phyloP scores from a whole-genome alignment of 2,329 filamentous ascomycete genomes.

The Huntiella omanensis region DNA sequence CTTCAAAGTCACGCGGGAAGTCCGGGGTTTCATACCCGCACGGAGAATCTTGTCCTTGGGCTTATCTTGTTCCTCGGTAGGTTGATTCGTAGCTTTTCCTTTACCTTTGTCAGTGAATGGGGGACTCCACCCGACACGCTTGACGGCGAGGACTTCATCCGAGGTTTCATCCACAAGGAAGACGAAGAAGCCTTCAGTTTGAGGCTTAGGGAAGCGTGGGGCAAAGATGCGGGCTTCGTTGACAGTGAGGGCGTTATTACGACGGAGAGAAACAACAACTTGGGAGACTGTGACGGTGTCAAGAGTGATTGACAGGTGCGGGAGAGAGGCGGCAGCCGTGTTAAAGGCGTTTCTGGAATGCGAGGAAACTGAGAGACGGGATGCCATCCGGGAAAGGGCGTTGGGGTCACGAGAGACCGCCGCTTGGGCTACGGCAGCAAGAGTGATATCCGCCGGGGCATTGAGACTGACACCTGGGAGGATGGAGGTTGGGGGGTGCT shows the following conservation, averaged over 20 bases:
- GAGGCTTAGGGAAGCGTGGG: conserved; percentile 79
- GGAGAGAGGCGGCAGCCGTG: conserved; percentile 47
- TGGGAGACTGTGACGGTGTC: conserved; percentile 22
- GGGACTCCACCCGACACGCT: conserved; percentile 57
- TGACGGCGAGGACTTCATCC: conserved; percentile 71
- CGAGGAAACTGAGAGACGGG: conserved; percentile 30
- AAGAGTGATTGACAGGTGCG: conserved; percentile 43
- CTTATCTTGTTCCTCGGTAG: conserved; percentile 13
- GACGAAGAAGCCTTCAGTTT: conserved; percentile 86
- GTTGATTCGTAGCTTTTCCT: conserved; percentile 13
- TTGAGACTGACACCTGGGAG: conserved; percentile 46
- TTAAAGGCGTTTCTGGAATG: conserved; percentile 27
- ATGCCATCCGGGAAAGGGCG: conserved; percentile 20
- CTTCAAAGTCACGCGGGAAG: conserved; percentile 2
- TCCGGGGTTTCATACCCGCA: conserved; percentile 6
- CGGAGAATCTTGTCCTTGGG: conserved; percentile 2
- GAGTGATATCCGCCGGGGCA: conserved; percentile 19
- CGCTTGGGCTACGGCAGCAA: conserved; percentile 25
- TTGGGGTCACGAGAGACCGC: conserved; percentile 4
- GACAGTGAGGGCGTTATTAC: conserved; percentile 46
- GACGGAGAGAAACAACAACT: conserved; percentile 43
- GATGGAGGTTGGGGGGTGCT: conserved; percentile 60
- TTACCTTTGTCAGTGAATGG: conserved; percentile 11
- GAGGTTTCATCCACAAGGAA: conserved; percentile 46
- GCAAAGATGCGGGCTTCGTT: conserved; percentile 62